Base-by-base conservation (phyloP, 139 green algal genomes). In the Auxenochlorella pyrenoidosa region DNA sequence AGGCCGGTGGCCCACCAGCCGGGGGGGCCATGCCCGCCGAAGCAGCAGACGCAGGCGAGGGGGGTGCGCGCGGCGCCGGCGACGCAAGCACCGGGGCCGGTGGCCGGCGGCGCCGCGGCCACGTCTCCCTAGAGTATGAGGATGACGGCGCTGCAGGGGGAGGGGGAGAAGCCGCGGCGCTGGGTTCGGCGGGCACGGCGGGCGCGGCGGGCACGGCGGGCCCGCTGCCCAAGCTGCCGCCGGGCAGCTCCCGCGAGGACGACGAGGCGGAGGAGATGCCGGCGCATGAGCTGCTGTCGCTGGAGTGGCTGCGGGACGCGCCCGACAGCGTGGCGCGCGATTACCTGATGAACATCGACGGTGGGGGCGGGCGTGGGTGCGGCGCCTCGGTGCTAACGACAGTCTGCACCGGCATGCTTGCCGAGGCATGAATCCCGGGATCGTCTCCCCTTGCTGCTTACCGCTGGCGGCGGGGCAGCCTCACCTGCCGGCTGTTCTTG, bases 241-340 rank as follows among this genome's bases (percentile, higher is more conserved):
- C 36, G 36, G 34, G 34, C 22, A 28, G 54, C 51, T 10, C 43
- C 54, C 6, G 78, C 36, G 22, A 68, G 51, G 76, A 44, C n/a
- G 51, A 24, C 4, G 76, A 70, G 47, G 79, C 6, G 10, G 73
- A 79, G 79, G 79, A 85, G 40, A 15, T 44, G 2, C 6, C 60
- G 24, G 28, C 77, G 2, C 26, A 41, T 32, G 80, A 75, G 79
- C 83, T 71, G 51, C 82, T 97, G 66, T 94, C 86, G 1, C 88
- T 97, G 71, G 95, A 97, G 87, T 96, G 94, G 92, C 75, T 97
- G 82, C 92, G 93, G 26, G 70, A 89, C 6, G 84, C 87, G 10
- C 41, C 75, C 1, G 77, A 86, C 26, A 91, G 94, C 15, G 90
- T 93, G 54, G 91, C 92, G 0, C 75, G 66, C 0, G 68, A 86